Evolutionary conservation across 2,329 filamentous ascomycete species (phyloP).

Genomic region (Pestalotiopsis sp.): DNA sequence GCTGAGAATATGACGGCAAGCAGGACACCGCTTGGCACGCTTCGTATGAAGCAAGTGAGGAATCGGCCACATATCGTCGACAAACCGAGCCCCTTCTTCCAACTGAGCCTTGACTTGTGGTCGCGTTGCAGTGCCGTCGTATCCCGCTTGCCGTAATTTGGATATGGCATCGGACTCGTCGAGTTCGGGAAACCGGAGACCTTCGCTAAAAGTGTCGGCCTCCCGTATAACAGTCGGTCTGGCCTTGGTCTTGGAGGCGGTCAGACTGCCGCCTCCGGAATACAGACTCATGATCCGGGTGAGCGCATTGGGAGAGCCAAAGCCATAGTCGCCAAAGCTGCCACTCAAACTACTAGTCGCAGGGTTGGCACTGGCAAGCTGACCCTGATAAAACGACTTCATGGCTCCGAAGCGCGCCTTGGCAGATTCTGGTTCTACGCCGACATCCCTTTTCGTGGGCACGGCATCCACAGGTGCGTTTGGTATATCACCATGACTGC

Average conservation of each 20-base stretch:
- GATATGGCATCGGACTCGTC: slow-evolving; percentile 66
- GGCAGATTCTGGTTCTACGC: slow-evolving; percentile 61
- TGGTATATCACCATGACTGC: slow-evolving; percentile 32
- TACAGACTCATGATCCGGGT: slow-evolving; percentile 92
- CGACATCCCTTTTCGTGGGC: slow-evolving; percentile 50
- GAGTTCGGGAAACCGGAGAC: slow-evolving; percentile 64
- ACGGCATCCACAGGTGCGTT: slow-evolving; percentile 24
- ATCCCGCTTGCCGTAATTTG: slow-evolving; percentile 61
- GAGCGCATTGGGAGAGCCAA: slow-evolving; percentile 78
- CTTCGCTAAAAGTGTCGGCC: slow-evolving; percentile 71
- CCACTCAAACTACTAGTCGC: slow-evolving; percentile 49
- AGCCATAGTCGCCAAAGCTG: slow-evolving; percentile 53
- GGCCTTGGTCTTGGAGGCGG: slow-evolving; percentile 66
- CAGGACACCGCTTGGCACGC: slow-evolving; percentile 88
- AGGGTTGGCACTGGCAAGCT: slow-evolving; percentile 66
- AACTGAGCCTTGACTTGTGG: slow-evolving; percentile 52
- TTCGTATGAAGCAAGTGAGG: slow-evolving; percentile 87
- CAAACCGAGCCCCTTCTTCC: slow-evolving; percentile 62
- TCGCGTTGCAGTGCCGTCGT: slow-evolving; percentile 61
- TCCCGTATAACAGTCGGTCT: slow-evolving; percentile 80
- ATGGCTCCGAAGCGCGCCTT: slow-evolving; percentile 65
- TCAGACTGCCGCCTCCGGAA: slow-evolving; percentile 64
- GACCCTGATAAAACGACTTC: slow-evolving; percentile 79
- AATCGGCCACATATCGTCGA: slow-evolving; percentile 77
- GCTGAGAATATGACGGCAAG: slow-evolving; percentile 92